Base-by-base conservation (phyloP, 192 early-diverging fungal species). In the Fimicolochytrium jonesii region DNA sequence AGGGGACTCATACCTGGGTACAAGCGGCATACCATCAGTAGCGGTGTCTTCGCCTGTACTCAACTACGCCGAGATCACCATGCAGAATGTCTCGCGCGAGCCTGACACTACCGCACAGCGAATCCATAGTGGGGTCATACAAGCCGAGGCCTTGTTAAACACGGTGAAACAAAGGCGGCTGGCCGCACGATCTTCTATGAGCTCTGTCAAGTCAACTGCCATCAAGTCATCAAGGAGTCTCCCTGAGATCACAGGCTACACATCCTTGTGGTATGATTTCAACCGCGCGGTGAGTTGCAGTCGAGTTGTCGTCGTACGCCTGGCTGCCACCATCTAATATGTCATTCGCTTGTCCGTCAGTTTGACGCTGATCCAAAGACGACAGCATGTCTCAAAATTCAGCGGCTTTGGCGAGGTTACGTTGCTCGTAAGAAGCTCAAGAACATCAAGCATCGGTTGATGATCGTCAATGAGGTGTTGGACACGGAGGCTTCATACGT, bases 401-500 rank as follows among this genome's bases (percentile, higher is more conserved):
- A 66, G 47, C 34, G 25, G 3, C 28, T 22, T 33, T 66, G 43
- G 41, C 53, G 64, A 18, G 64, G 64, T 6, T 58, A 49, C 10
- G 20, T 36, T 3, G 43, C 53, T 10, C 64, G 64, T 4, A 55
- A 58, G 39, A 1, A 10, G 4, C 58, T 32, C 47, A 66, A 66
- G 34, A 17, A 33, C 55, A 49, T 58, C 20, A 66, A 49, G 32
- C 53, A 23, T 13, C 37, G 64, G 25, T 25, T 56, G 7, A 66
- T 66, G 64, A 66, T 66, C 32, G 64, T 66, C 5, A 66, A 56
- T 4, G 64, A 66, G 28, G 58, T 66, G 53, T 36, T 66, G 28
- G 56, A 56, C 25, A 66, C 64, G 4, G 64, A 66, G 43, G 54
- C 56, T 4, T 57, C 54, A 13, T 66, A 58, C 34, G 54, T 66